Conservation (phyloP, 129 eudicot species). For the Glebionis coronaria region DNA sequence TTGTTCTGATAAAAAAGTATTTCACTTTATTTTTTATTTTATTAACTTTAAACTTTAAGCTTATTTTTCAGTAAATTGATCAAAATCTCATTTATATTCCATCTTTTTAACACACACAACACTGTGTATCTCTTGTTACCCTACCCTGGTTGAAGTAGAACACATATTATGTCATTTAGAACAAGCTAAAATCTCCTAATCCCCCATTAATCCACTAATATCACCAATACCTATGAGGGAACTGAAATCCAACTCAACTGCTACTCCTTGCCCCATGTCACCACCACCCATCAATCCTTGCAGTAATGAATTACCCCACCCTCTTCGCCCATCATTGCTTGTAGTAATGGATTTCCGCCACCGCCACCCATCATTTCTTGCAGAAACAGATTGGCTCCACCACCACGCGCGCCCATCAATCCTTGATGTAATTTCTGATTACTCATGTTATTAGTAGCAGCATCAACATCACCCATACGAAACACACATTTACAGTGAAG, state of each 20-base stretch:
- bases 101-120: no score
- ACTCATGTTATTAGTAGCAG: constrained; percentile 14
- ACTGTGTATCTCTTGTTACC: no score
- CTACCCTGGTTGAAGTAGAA: constrained; percentile 3
- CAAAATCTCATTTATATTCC: no score
- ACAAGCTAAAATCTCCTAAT: constrained; percentile 16
- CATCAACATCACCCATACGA: constrained; percentile 3
- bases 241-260: constrained; percentile 22
- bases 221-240: constrained; percentile 20
- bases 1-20: no score
- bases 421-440: constrained; percentile 15
- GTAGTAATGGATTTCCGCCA: neutral
- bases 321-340: neutral
- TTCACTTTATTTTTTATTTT: no score
- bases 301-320: neutral
- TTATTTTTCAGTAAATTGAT: no score
- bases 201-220: constrained; percentile 21
- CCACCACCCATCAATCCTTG: no score
- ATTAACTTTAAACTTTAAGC: no score
- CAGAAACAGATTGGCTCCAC: constrained; percentile 16
- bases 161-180: neutral
- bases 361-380: constrained; percentile 7
- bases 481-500: no score
- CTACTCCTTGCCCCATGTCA: constrained; percentile 18
- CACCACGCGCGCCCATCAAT: constrained; percentile 11